Evolutionary conservation across 495 filamentous ascomycete species (phyloP).

Genomic region (Endocarpon pusillum): DNA sequence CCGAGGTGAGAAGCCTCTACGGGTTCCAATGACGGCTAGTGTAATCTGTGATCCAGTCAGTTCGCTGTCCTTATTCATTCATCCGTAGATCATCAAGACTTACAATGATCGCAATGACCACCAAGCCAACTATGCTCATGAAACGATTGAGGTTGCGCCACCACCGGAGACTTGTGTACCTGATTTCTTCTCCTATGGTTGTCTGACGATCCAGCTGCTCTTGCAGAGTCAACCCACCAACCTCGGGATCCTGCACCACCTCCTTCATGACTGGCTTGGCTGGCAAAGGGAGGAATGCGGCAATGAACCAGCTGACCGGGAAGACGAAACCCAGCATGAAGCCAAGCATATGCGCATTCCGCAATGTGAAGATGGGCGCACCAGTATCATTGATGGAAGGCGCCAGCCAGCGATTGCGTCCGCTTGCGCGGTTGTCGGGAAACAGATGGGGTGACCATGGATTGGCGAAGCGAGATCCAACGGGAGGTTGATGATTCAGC

Average conservation of each 20-base stretch:
- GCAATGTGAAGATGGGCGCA: slow-evolving; percentile 39
- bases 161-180: slow-evolving; percentile 73
- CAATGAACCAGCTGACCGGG: slow-evolving; percentile 78
- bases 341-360: slow-evolving; percentile 70
- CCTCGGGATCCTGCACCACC: slow-evolving; percentile 11
- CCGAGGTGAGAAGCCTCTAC: slow-evolving; percentile 20
- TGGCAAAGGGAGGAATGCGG: slow-evolving; percentile 67
- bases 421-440: slow-evolving; percentile 35
- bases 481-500: background rate
- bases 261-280: slow-evolving; percentile 20
- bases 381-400: slow-evolving; percentile 48
- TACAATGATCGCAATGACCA: slow-evolving; percentile 61
- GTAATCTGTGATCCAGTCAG: slow-evolving; percentile 24
- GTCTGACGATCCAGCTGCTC: slow-evolving; percentile 28
- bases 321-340: slow-evolving; percentile 80
- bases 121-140: slow-evolving; percentile 64
- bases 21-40: slow-evolving; percentile 40
- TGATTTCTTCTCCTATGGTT: slow-evolving; percentile 35
- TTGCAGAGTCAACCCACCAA: no score
- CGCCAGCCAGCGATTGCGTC: slow-evolving; percentile 45
- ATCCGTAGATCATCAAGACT: slow-evolving; percentile 15
- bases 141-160: slow-evolving; percentile 83
- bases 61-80: slow-evolving; percentile 7
- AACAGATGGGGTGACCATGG: slow-evolving; percentile 64
- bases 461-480: slow-evolving; percentile 12